A percentile compares a stretch with the other conserved stretches of the same genome.
Evolutionary conservation across 352 stramenopile genomes (phyloP).

Genomic region (Phytophthora pseudosyringae): DNA sequence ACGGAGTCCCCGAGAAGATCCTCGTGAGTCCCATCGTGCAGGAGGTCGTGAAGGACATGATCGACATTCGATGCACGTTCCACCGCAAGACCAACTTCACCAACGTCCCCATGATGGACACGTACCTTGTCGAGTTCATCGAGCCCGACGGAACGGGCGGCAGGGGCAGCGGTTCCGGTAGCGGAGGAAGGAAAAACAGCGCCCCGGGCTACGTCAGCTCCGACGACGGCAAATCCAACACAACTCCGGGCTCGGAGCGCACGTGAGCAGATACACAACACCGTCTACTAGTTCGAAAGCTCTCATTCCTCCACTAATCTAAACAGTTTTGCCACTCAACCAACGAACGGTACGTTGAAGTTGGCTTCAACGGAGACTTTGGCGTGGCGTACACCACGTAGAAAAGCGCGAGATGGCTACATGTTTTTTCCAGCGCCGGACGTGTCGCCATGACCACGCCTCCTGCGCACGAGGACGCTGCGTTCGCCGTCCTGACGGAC

Average conservation of each 20-base stretch:
- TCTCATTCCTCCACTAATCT: neutral
- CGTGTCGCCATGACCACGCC: conserved; percentile 8
- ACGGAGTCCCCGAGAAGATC: conserved; percentile 81
- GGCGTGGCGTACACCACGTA: conserved; percentile 3
- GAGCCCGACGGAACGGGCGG: conserved; percentile 41
- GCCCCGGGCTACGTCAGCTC: conserved; percentile 10
- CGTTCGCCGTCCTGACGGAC: conserved; percentile 32
- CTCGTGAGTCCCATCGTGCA: conserved; percentile 83
- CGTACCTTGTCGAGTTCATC: conserved; percentile 83
- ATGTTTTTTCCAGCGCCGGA: neutral
- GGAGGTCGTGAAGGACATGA: conserved; percentile 85
- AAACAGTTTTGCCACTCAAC: conserved; percentile 15
- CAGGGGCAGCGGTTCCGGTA: neutral
- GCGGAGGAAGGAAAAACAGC: conserved; percentile 22
- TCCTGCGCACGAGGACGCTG: conserved; percentile 3
- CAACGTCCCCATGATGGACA: conserved; percentile 85
- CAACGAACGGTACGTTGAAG: conserved; percentile 13
- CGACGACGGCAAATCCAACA: conserved; percentile 18
- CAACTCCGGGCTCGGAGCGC: neutral
- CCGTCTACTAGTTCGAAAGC: conserved; percentile 1
- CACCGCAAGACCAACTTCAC: conserved; percentile 86
- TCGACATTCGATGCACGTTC: conserved; percentile 83
- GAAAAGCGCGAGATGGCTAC: conserved; percentile 9
- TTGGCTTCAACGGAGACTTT: conserved; percentile 9
- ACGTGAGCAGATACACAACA: conserved; percentile 4